These are phyloP conservation scores for Senna siamea DNA, from an alignment of 306 rosid genomes.

Conservation along the genomic window DNA sequence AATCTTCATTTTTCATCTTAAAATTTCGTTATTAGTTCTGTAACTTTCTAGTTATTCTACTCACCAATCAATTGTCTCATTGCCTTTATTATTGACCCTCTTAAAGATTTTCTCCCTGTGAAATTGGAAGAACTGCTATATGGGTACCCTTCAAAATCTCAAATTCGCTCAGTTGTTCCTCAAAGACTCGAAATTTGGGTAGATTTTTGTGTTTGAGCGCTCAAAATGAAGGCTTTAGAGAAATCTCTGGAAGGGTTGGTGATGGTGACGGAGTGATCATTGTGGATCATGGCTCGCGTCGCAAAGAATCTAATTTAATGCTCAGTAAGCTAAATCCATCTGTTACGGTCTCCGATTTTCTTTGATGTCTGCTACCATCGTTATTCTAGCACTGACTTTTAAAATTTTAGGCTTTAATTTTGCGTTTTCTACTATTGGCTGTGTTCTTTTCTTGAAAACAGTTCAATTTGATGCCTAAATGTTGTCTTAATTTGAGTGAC, in stretches of 20 bases:
- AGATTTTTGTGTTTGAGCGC: constrained; percentile 43
- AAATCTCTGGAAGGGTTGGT: constrained; percentile 49
- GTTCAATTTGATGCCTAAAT: constrained; percentile 18
- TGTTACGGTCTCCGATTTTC: neutral
- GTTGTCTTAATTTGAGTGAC: constrained; percentile 37
- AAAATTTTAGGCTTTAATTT: neutral
- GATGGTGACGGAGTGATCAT: constrained; percentile 69
- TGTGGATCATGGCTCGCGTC: constrained; percentile 96
- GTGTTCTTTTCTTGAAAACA: constrained; percentile 20
- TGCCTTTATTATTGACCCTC: neutral
- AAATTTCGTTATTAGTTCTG: neutral
- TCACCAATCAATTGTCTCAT: neutral
- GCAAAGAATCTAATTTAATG: constrained; percentile 85
- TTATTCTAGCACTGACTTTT: neutral
- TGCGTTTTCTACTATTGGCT: neutral
- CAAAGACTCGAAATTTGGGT: constrained; percentile 37
- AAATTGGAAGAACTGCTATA: constrained; percentile 43
- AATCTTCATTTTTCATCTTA: constrained; percentile 14
- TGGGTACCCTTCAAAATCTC: constrained; percentile 43
- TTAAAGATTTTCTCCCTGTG: constrained; percentile 43
- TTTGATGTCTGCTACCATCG: too few relatives aligned
- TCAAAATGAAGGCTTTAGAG: constrained; percentile 43
- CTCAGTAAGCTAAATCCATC: constrained; percentile 59
- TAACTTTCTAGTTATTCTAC: neutral
- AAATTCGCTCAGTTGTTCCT: constrained; percentile 33